These are phyloP conservation scores for Clarireedia sp. DNA, from an alignment of 2,329 filamentous ascomycete species.

Conservation along the genomic window DNA sequence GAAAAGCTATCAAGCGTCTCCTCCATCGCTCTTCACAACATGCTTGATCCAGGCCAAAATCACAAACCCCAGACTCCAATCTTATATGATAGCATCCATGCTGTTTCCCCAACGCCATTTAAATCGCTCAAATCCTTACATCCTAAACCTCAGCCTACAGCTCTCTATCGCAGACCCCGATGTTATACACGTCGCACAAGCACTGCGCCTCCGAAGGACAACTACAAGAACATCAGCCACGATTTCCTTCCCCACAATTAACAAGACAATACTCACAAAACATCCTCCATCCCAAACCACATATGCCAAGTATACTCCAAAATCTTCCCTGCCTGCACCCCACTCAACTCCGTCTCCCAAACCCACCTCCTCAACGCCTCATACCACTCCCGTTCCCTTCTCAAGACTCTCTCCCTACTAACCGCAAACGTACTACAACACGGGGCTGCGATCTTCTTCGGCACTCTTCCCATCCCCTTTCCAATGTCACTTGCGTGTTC, in stretches of 20 bases:
- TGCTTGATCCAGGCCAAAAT: too few species aligned
- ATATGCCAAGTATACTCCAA: slow-evolving; percentile 60
- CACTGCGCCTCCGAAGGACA: background rate
- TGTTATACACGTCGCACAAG: background rate
- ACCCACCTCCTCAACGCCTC: slow-evolving; percentile 50
- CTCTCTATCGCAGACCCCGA: background rate
- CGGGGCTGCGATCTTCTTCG: slow-evolving; percentile 42
- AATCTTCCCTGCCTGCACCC: slow-evolving; percentile 47
- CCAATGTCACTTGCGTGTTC: slow-evolving; percentile 15
- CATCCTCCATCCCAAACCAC: slow-evolving; percentile 48
- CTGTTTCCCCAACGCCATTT: background rate
- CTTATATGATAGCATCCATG: background rate
- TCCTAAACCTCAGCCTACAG: background rate
- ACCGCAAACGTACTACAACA: slow-evolving; percentile 61
- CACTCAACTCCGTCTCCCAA: slow-evolving; percentile 43
- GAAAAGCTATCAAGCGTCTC: too few species aligned
- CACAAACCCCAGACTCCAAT: background rate
- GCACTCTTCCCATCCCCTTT: slow-evolving; percentile 29
- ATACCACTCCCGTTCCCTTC: slow-evolving; percentile 45
- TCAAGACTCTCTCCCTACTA: slow-evolving; percentile 41
- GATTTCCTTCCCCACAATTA: background rate
- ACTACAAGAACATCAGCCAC: background rate
- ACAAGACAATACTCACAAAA: slow-evolving; percentile 27
- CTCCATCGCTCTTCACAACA: too few species aligned
- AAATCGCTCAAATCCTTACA: background rate